Evolutionary conservation across 352 stramenopile genomes (phyloP), one percentile per base, ranked within the genome.

Genomic region (Ophiocytium majus): DNA sequence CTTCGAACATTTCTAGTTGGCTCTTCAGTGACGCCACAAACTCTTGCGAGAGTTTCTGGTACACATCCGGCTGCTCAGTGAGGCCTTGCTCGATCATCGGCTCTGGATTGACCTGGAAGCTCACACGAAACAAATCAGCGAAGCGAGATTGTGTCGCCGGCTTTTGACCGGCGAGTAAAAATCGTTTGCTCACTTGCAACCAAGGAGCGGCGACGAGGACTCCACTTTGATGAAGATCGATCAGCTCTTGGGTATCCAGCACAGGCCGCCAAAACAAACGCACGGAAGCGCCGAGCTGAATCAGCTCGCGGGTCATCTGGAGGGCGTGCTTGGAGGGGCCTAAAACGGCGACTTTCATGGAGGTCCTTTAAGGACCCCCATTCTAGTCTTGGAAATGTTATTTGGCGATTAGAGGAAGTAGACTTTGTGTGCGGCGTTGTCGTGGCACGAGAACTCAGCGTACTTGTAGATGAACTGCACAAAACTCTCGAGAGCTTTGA

Each of bases 81-180:
- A n/a, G n/a, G n/a, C n/a, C n/a, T n/a, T n/a, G n/a, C 19, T 23
- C 19, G 28, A 71, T 71, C 23, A 71, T 23, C 19, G 57, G 19
- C 57, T 71, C 19, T 23, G 57, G 57, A 71, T 71, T 71, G 19
- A 71, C 28, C 57, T 71, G 19, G 28, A 23, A 71, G 57, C 23
- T 71, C 57, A 71, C 57, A 28, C 57, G 57, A 71, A 71, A 71
- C 57, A 71, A 28, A 71, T 71, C 57, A 71, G 23, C 19, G 28
- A 71, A 71, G 28, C 57, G 57, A 28, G 57, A 23, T 28, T 71
- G 23, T 28, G 19, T 28, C 28, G 28, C 23, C 19, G 28, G 23
- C 57, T 71, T 28, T 71, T 71, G 19, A 71, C 28, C 57, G 57
- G 23, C 19, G 28, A 23, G 23, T 71, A 71, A 71, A 71, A 71